Conservation (phyloP, 495 filamentous ascomycete species). For the Evernia prunastri region DNA sequence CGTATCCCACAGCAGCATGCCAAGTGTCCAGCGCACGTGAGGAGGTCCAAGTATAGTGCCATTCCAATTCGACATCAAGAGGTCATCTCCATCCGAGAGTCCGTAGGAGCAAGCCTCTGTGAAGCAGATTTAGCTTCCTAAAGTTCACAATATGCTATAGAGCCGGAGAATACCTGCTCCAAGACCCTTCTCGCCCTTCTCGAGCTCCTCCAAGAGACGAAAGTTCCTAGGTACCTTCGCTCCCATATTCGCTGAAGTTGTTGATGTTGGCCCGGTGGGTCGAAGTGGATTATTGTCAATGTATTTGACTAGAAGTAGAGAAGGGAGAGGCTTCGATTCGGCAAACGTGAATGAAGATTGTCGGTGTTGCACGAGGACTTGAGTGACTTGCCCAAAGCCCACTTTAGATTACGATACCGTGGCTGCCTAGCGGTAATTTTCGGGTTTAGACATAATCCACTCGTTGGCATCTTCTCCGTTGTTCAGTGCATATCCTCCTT, state of each 20-base stretch:
- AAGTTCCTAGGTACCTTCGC: conserved; percentile 95
- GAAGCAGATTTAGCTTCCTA: conserved; percentile 19
- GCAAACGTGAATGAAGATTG: background rate
- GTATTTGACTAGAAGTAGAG: no score
- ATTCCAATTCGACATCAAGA: conserved; percentile 98
- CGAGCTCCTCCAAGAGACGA: conserved; percentile 89
- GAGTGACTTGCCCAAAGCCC: conserved; percentile 5
- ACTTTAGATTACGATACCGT: conserved; percentile 6
- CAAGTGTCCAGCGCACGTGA: conserved; percentile 57
- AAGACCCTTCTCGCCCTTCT: conserved; percentile 96
- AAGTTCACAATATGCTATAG: conserved; percentile 11
- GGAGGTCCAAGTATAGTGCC: conserved; percentile 95
- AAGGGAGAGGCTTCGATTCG: background rate
- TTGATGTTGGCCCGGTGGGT: background rate
- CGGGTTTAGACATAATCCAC: background rate
- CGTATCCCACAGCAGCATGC: conserved; percentile 2
- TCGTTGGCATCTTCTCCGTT: background rate
- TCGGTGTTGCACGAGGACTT: background rate
- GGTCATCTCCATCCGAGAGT: conserved; percentile 86
- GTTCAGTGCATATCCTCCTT: background rate
- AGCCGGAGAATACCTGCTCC: conserved; percentile 65
- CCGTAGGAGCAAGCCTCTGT: conserved; percentile 95
- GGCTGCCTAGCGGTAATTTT: background rate
- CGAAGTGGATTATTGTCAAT: background rate
- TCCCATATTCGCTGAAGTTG: conserved; percentile 44